Conservation (phyloP, 306 rosid species). For the Pterocarpus macrocarpus region DNA sequence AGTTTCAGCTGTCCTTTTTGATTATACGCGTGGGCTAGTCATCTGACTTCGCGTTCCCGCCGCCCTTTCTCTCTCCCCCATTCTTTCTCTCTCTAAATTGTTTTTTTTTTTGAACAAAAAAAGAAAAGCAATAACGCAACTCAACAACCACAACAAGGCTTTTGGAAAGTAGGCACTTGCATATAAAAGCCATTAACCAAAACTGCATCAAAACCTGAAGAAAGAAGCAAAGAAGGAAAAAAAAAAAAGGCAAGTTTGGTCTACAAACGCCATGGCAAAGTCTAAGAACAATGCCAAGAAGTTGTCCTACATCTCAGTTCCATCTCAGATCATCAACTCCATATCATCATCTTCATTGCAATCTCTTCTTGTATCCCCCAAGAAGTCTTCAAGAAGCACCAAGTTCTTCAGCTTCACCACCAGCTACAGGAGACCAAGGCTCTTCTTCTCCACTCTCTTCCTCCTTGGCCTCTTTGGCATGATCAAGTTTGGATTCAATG, state of each 20-base stretch:
- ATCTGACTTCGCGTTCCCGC: slow-evolving; percentile 57
- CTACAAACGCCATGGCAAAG: slow-evolving; percentile 60
- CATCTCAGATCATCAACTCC: slow-evolving; percentile 88
- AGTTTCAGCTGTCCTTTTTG: too few relatives aligned
- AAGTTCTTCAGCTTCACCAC: slow-evolving; percentile 42
- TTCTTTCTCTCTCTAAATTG: background rate
- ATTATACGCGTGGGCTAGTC: background rate
- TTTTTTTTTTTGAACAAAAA: too few relatives aligned
- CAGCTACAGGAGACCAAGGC: slow-evolving; percentile 52
- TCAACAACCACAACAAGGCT: background rate
- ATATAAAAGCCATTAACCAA: too few relatives aligned
- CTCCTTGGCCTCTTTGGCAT: slow-evolving; percentile 61
- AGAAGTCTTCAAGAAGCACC: slow-evolving; percentile 64
- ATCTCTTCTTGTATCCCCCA: slow-evolving; percentile 73
- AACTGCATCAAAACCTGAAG: too few relatives aligned
- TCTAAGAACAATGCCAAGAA: slow-evolving; percentile 71
- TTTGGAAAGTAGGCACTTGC: too few relatives aligned
- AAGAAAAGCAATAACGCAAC: background rate
- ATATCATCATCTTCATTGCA: slow-evolving; percentile 83
- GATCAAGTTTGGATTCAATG: slow-evolving; percentile 58
- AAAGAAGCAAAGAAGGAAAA: too few relatives aligned
- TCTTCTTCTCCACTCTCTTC: slow-evolving; percentile 64
- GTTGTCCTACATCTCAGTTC: slow-evolving; percentile 87
- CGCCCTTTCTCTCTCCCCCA: slow-evolving; percentile 53
- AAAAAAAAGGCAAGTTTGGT: background rate